Conservation (phyloP, 2,329 filamentous ascomycete species). For the Plenodomus biglobosus region DNA sequence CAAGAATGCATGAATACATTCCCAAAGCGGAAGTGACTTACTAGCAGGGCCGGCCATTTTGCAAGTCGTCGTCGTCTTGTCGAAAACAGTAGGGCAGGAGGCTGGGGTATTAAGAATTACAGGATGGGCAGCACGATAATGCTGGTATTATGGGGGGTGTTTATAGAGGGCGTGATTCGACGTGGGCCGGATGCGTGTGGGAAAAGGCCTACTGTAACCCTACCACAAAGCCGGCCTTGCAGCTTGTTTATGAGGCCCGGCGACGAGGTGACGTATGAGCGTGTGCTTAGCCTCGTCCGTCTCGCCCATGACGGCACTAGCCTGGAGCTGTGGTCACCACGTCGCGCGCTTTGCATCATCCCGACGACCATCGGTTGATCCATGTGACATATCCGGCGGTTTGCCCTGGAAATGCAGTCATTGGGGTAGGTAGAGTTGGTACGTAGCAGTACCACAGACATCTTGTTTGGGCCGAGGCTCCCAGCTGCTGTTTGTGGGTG, state of each 20-base stretch:
- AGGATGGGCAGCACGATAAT: constrained; percentile 4
- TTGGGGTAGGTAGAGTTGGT: constrained; percentile 1
- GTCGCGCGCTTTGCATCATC: constrained; percentile 21
- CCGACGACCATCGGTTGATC: constrained; percentile 1
- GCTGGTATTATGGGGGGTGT: constrained; percentile 2
- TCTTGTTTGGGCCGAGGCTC: not conserved
- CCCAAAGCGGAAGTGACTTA: constrained; percentile 12
- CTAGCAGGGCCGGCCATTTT: constrained; percentile 21
- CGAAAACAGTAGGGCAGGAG: not conserved
- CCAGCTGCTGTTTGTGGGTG: not conserved
- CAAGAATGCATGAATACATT: not conserved
- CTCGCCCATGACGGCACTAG: constrained; percentile 17
- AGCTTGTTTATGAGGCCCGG: constrained; percentile 23
- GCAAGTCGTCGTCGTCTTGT: not conserved
- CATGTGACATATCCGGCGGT: not conserved
- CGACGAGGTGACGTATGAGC: constrained; percentile 20
- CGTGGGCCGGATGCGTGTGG: constrained; percentile 7
- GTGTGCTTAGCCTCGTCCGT: constrained; percentile 10
- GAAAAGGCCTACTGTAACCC: no score
- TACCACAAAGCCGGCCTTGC: constrained; percentile 2
- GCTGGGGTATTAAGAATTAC: constrained; percentile 13
- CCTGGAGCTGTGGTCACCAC: constrained; percentile 3
- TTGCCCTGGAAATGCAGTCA: not conserved
- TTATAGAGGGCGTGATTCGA: constrained; percentile 2
- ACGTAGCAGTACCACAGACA: no score